These are phyloP conservation scores for Plantago coronopus DNA, from an alignment of 305 asterid species.

Conservation along the genomic window DNA sequence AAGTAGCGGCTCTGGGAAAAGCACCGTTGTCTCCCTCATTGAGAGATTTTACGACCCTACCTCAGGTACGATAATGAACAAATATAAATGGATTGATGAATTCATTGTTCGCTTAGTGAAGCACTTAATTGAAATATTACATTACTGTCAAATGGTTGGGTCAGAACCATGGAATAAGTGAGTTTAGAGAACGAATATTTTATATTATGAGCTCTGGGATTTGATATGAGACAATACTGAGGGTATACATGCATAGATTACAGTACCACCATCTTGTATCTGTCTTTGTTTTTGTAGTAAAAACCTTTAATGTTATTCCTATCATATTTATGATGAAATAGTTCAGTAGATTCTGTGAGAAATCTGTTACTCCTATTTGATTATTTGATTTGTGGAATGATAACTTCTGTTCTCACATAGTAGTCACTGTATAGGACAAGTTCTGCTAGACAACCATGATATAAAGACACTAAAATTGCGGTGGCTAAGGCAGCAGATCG, in stretches of 20 bases:
- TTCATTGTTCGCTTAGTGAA: too few relatives aligned
- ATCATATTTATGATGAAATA: neutral
- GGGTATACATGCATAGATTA: too few relatives aligned
- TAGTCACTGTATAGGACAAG: conserved; percentile 59
- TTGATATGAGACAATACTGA: too few relatives aligned
- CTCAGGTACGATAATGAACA: conserved; percentile 77
- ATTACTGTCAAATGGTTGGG: neutral
- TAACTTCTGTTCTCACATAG: conserved; percentile 22
- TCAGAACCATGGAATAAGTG: neutral
- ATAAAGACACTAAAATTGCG: conserved; percentile 67
- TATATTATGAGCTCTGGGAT: too few relatives aligned
- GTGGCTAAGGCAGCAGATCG: conserved; percentile 94
- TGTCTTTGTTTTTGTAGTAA: too few relatives aligned
- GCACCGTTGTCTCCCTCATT: conserved; percentile 94
- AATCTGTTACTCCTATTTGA: neutral
- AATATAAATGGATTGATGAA: too few relatives aligned
- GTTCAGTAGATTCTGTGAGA: neutral
- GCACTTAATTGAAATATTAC: too few relatives aligned
- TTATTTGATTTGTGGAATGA: conserved; percentile 7
- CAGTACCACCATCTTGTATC: neutral
- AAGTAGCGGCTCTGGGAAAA: conserved; percentile 99
- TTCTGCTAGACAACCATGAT: conserved; percentile 79
- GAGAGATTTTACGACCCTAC: conserved; percentile 96
- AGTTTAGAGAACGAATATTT: too few relatives aligned
- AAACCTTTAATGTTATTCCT: too few relatives aligned